Evolutionary conservation across 169 alveolate genomes (phyloP), one percentile per base, ranked within the genome.

Genomic region (Plasmodium inui): DNA sequence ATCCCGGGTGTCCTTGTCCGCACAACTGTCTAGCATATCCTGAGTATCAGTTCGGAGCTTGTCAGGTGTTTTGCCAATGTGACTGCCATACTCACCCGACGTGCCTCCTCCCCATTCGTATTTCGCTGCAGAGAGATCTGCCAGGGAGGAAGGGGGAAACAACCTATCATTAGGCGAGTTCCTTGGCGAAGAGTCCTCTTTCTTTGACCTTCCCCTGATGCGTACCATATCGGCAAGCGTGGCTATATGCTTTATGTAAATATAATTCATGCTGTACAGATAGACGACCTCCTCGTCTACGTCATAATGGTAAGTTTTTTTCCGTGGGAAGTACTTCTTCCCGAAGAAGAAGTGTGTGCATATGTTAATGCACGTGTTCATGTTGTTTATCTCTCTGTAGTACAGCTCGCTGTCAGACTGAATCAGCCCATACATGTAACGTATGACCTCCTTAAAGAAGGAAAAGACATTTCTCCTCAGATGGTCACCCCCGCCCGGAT

Each of bases 191-290:
- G 22, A 14, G 22, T 50, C 22, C 0, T 14, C 61, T 71, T 50
- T 9, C 1, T 9, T 46, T 53, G 41, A 39, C 55, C 70, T 17
- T 70, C 44, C 32, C n/a, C 14, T 32, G 14, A n/a, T 12, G 30
- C 46, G 83, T 79, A 88, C 19, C 7, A 91, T 9, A 44, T 81
- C 83, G 0, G 80, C 70, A 81, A 80, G 32, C n/a, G 84, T 82
- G 22, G 73, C 37, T 32, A 91, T 91, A 53, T 91, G 95, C 28
- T 80, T 91, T 53, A 91, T 91, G 55, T 91, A 91, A 28, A 91
- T 91, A 50, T 91, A 91, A 82, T 91, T 91, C 50, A 91, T 14
- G 37, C 83, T 82, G 76, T 91, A 78, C 30, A 82, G 28, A 82
- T 91, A 91, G 19, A 78, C 28, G 28, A 82, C 55, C 22, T 91